Conservation (phyloP, 352 stramenopile genomes). For the Aphanomyces astaci region DNA sequence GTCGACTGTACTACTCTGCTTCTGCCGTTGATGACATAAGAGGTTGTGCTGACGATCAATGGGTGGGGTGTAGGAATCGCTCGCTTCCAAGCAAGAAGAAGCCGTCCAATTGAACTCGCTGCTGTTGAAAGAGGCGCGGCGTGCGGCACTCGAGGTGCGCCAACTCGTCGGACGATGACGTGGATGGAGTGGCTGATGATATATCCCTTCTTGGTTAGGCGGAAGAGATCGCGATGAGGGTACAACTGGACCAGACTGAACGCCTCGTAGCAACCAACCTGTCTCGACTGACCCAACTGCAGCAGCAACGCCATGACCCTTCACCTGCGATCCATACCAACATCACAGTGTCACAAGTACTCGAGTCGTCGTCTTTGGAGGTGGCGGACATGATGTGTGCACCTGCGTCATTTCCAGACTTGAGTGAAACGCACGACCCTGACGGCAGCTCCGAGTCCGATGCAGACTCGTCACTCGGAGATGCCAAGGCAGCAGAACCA, state of each 20-base stretch:
- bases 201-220: background rate
- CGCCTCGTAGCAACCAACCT: background rate
- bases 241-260: slow-evolving; percentile 11
- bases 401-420: too few species aligned
- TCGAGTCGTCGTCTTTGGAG: background rate
- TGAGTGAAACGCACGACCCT: background rate
- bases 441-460: too few species aligned
- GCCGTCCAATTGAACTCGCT: background rate
- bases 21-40: too few species aligned
- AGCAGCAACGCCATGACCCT: background rate
- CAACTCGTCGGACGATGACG: too few species aligned
- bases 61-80: background rate
- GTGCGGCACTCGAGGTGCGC: background rate
- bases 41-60: background rate
- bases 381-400: background rate
- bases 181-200: background rate
- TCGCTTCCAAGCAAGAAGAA: slow-evolving; percentile 10
- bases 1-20: too few species aligned
- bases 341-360: too few species aligned
- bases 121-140: slow-evolving; percentile 12
- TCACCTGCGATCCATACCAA: too few species aligned
- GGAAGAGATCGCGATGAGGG: background rate
- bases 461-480: too few species aligned
- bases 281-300: background rate
- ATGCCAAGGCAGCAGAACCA: too few species aligned